These are phyloP conservation scores for Jatropha multifida DNA, from an alignment of 441 rosid genomes.

Conservation along the genomic window DNA sequence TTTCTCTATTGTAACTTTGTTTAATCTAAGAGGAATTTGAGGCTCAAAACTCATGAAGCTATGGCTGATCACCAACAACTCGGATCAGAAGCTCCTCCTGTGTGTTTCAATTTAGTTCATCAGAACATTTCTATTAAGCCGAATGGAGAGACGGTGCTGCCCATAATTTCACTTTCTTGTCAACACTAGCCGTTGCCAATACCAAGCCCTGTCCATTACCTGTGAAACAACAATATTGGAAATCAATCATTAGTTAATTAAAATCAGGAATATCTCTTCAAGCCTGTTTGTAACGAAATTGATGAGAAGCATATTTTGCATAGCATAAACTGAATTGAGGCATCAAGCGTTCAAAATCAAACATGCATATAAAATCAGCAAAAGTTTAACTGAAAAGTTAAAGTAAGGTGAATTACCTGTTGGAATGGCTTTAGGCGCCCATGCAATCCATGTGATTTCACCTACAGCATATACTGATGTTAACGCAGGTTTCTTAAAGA, in stretches of 20 bases:
- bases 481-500: constrained; percentile 7
- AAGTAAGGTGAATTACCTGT: constrained; percentile 42
- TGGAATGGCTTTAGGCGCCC: constrained; percentile 71
- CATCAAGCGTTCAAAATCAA: neutral
- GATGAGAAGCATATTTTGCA: neutral
- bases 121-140: neutral
- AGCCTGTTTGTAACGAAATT: neutral
- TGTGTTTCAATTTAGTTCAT: neutral
- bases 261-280: neutral
- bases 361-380: neutral
- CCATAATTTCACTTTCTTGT: constrained; percentile 96
- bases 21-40: neutral
- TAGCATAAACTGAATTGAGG: neutral
- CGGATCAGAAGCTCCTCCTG: constrained; percentile 16
- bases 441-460: constrained; percentile 75
- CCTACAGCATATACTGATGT: constrained; percentile 44
- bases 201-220: constrained; percentile 51
- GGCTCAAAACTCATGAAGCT: constrained; percentile 13
- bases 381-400: neutral
- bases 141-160: constrained; percentile 52
- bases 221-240: constrained; percentile 33
- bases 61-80: neutral
- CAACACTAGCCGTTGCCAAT: constrained; percentile 73
- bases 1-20: neutral
- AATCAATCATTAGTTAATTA: neutral